Evolutionary conservation across 148 eudicot genomes (phyloP).

Genomic region (Rhododendron williamsianum): DNA sequence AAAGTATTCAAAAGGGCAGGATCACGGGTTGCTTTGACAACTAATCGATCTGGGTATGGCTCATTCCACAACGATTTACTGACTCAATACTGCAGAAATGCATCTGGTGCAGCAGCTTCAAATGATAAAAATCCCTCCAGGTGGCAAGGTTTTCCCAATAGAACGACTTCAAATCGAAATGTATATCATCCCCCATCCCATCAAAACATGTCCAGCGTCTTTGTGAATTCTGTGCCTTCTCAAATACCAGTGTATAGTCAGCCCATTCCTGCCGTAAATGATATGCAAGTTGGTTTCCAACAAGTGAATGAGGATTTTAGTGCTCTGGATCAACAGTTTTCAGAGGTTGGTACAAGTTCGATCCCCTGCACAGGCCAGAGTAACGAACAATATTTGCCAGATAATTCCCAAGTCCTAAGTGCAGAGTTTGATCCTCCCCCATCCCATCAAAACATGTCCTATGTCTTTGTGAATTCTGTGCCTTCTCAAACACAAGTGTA

Average conservation of each 20-base stretch:
- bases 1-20: slow-evolving; percentile 33
- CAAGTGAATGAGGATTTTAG: slow-evolving; percentile 22
- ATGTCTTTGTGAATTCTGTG: slow-evolving; percentile 7
- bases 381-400: too few species aligned
- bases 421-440: not conserved
- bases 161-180: not conserved
- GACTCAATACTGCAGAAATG: not conserved
- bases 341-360: not conserved
- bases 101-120: not conserved
- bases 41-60: slow-evolving; percentile 15
- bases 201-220: slow-evolving; percentile 12
- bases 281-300: slow-evolving; percentile 17
- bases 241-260: slow-evolving; percentile 26
- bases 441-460: slow-evolving; percentile 16
- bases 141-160: not conserved
- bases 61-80: slow-evolving; percentile 4
- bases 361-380: too few species aligned
- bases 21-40: not conserved
- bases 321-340: slow-evolving; percentile 9
- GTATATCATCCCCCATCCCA: slow-evolving; percentile 1
- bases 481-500: slow-evolving; percentile 23
- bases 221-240: slow-evolving; percentile 12
- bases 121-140: not conserved
- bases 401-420: too few species aligned
- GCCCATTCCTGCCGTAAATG: slow-evolving; percentile 18